Percentiles rank a stretch among this genome's conserved stretches.
Conservation (phyloP, 192 early-diverging fungal genomes). For the Podila horticola region DNA sequence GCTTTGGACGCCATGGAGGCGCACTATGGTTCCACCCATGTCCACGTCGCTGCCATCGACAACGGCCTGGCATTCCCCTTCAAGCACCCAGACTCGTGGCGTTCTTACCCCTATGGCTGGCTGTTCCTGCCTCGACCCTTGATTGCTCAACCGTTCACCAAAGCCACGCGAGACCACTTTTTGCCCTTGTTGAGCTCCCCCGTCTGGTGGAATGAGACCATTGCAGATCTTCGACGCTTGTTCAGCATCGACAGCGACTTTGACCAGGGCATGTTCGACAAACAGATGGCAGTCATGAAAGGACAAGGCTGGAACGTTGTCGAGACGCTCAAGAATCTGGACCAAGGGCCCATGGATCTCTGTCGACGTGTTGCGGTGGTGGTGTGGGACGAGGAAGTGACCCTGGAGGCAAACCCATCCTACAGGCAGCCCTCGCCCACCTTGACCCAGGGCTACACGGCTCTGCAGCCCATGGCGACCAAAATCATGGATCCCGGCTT, state of each 20-base stretch:
- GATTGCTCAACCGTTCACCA: slow-evolving; percentile 71
- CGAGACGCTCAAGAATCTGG: slow-evolving; percentile 67
- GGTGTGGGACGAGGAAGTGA: slow-evolving; percentile 62
- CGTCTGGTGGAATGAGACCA: slow-evolving; percentile 83
- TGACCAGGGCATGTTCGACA: slow-evolving; percentile 80
- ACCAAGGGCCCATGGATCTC: slow-evolving; percentile 66
- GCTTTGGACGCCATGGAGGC: slow-evolving; percentile 14
- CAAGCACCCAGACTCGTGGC: slow-evolving; percentile 90
- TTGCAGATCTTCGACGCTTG: slow-evolving; percentile 71
- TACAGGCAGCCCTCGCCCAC: not conserved
- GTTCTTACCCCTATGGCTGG: slow-evolving; percentile 96
- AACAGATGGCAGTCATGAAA: slow-evolving; percentile 84
- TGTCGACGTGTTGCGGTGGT: slow-evolving; percentile 54
- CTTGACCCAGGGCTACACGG: slow-evolving; percentile 29
- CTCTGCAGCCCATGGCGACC: slow-evolving; percentile 21
- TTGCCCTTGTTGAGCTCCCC: slow-evolving; percentile 74
- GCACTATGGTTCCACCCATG: slow-evolving; percentile 54
- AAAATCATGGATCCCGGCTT: slow-evolving; percentile 30
- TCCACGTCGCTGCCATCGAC: slow-evolving; percentile 91
- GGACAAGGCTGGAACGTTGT: slow-evolving; percentile 91
- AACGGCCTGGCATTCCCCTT: slow-evolving; percentile 95
- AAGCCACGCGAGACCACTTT: slow-evolving; percentile 72
- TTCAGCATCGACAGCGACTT: slow-evolving; percentile 83
- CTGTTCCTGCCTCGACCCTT: slow-evolving; percentile 72
- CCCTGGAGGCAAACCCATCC: slow-evolving; percentile 9